These are phyloP conservation scores for Fraxinus velutina DNA, from an alignment of 305 asterid genomes.

Conservation along the genomic window DNA sequence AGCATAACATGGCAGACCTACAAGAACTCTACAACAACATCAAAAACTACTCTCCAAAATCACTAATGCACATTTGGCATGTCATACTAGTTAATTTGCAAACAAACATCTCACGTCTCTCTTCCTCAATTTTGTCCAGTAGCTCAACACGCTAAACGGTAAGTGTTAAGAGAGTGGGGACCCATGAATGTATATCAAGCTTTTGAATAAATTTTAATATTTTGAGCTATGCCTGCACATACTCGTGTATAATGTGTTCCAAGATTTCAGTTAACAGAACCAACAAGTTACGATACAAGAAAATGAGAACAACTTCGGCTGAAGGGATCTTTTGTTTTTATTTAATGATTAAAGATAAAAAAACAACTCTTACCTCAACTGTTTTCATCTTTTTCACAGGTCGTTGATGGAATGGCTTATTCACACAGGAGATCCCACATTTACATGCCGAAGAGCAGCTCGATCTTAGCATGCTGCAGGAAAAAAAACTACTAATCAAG, in stretches of 20 bases:
- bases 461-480: slow-evolving; percentile 71
- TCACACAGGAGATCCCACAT: slow-evolving; percentile 79
- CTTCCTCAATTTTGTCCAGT: not conserved
- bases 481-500: slow-evolving; percentile 23
- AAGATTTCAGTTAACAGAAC: slow-evolving; percentile 3
- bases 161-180: not conserved
- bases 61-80: not conserved
- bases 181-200: slow-evolving; percentile 11
- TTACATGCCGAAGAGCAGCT: slow-evolving; percentile 87
- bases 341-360: not conserved
- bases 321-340: not conserved
- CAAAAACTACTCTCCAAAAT: slow-evolving; percentile 6
- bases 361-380: slow-evolving; percentile 55
- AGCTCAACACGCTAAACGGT: not conserved
- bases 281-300: slow-evolving; percentile 11
- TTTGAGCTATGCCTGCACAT: not conserved
- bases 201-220: slow-evolving; percentile 5
- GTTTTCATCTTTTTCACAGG: slow-evolving; percentile 80
- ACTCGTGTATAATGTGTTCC: slow-evolving; percentile 4
- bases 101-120: not conserved
- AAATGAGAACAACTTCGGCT: not conserved
- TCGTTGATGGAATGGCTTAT: slow-evolving; percentile 91
- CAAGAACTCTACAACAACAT: not conserved
- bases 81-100: not conserved
- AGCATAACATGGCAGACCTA: not conserved